phyloP scores from a whole-genome alignment of 768 basidiomycete species.

The Sarcomyxa edulis region DNA sequence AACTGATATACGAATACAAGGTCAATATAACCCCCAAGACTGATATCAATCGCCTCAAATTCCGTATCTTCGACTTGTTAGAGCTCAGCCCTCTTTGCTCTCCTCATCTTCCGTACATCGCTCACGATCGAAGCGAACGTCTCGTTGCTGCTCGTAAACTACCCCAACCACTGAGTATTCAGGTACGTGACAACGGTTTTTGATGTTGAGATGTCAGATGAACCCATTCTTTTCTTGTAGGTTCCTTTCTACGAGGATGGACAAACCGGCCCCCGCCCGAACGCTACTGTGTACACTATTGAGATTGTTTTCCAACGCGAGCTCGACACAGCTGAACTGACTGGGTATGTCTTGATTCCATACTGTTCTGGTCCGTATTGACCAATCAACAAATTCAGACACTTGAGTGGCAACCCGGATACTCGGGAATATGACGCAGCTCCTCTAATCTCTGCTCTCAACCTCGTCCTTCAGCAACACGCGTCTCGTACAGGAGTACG shows the following conservation, averaged over 20 bases:
- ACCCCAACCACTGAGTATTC: conserved; percentile 38
- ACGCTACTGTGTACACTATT: conserved; percentile 36
- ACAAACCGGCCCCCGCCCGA: conserved; percentile 20
- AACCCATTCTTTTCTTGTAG: too few relatives aligned
- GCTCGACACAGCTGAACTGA: conserved; percentile 27
- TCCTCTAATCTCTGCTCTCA: conserved; percentile 52
- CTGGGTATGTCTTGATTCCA: conserved; percentile 21
- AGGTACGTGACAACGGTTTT: too few relatives aligned
- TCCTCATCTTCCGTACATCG: conserved; percentile 37
- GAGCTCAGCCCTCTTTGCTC: conserved; percentile 32
- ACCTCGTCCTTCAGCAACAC: conserved; percentile 50
- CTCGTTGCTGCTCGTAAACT: conserved; percentile 40
- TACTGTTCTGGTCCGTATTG: not conserved
- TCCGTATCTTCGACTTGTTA: conserved; percentile 50
- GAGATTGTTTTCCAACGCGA: conserved; percentile 36
- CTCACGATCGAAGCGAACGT: conserved; percentile 45
- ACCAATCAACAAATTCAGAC: conserved; percentile 39
- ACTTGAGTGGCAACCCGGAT: conserved; percentile 40
- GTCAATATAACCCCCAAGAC: conserved; percentile 46
- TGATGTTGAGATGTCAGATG: too few relatives aligned
- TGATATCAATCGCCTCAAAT: conserved; percentile 37
- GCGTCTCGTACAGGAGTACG: conserved; percentile 41
- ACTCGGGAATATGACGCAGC: conserved; percentile 39
- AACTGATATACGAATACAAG: conserved; percentile 49
- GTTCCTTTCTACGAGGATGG: conserved; percentile 39